Evolutionary conservation across 1,284 basidiomycete genomes (phyloP).

Genomic region (Cerioporus squamosus): DNA sequence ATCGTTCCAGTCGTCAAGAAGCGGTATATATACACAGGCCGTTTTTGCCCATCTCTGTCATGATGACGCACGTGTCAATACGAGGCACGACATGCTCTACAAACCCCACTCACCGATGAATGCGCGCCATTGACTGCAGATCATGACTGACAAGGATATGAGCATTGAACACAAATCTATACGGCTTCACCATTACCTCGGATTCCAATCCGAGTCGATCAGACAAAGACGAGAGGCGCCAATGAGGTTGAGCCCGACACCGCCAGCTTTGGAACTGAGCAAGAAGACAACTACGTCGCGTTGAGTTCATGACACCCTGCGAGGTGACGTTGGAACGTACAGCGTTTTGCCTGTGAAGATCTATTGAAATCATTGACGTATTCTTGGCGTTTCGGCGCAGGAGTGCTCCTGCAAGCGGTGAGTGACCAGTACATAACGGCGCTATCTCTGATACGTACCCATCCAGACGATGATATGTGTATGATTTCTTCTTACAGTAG

Average conservation of each 20-base stretch:
- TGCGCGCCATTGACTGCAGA: constrained; percentile 96
- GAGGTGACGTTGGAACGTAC: constrained; percentile 45
- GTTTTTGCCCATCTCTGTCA: constrained; percentile 90
- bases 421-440: constrained; percentile 7
- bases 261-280: constrained; percentile 94
- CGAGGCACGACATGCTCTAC: neutral
- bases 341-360: constrained; percentile 68
- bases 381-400: constrained; percentile 81
- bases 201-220: constrained; percentile 97
- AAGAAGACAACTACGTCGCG: constrained; percentile 82
- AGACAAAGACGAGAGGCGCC: constrained; percentile 86
- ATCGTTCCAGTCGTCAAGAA: constrained; percentile 84
- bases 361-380: constrained; percentile 84
- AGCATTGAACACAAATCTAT: neutral
- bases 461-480: constrained; percentile 87
- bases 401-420: constrained; percentile 64
- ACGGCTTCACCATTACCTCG: constrained; percentile 55
- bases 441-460: constrained; percentile 53
- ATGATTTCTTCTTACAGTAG: constrained; percentile 78
- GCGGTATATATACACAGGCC: constrained; percentile 92
- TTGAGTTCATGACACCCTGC: neutral
- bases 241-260: constrained; percentile 93
- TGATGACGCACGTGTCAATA: constrained; percentile 9
- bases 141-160: constrained; percentile 66
- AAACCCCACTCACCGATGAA: constrained; percentile 70